Evolutionary conservation across 73 alveolate species (phyloP).

Genomic region (Tetrahymena elliotti): DNA sequence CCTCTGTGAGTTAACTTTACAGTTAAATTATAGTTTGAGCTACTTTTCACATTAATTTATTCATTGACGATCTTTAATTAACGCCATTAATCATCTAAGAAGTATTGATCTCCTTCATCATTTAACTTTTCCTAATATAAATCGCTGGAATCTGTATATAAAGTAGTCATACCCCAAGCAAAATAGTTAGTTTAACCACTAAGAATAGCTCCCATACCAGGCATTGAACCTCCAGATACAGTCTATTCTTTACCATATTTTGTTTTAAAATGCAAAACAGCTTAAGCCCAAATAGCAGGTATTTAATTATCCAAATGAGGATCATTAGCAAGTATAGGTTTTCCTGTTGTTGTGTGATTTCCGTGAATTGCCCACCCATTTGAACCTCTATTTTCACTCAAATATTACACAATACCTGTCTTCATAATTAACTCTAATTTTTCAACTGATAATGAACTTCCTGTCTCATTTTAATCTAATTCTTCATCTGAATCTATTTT

Average conservation of each 20-base stretch:
- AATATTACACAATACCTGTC: neutral
- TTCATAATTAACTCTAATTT: neutral
- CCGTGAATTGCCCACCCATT: constrained; percentile 88
- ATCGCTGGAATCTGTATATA: constrained; percentile 77
- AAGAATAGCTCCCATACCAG: constrained; percentile 75
- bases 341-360: constrained; percentile 76
- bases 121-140: constrained; percentile 61
- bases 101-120: constrained; percentile 17
- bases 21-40: constrained; percentile 30
- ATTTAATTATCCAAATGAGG: constrained; percentile 83
- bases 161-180: constrained; percentile 79
- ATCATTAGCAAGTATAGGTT: constrained; percentile 85
- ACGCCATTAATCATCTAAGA: constrained; percentile 62
- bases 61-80: constrained; percentile 49
- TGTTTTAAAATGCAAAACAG: constrained; percentile 52
- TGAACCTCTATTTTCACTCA: constrained; percentile 24
- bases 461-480: neutral
- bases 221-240: constrained; percentile 63
- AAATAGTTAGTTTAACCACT: constrained; percentile 69
- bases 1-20: constrained; percentile 80
- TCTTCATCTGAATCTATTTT: neutral
- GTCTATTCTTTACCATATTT: constrained; percentile 15
- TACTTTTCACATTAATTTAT: constrained; percentile 65
- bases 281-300: constrained; percentile 75
- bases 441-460: neutral